phyloP scores from a whole-genome alignment of 345 rosid genomes.

The Atalantia buxifolia region DNA sequence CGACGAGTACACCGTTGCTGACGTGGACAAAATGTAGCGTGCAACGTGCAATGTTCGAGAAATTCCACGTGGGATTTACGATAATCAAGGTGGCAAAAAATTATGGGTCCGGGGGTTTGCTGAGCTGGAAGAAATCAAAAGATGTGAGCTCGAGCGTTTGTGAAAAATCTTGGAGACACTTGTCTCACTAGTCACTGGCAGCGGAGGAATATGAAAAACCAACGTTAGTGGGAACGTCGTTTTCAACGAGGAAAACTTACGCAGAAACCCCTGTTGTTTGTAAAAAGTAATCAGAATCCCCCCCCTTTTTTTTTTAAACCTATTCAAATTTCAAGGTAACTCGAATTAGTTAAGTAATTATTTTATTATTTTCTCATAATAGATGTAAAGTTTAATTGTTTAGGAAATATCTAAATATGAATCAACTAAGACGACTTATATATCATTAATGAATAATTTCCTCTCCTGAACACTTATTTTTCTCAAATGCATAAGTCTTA shows the following conservation, averaged over 20 bases:
- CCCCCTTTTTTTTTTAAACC: too few species aligned
- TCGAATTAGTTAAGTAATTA: too few species aligned
- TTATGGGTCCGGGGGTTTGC: slow-evolving; percentile 10
- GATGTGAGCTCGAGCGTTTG: slow-evolving; percentile 16
- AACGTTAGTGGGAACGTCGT: background rate
- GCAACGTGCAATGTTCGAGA: slow-evolving; percentile 13
- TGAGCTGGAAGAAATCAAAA: slow-evolving; percentile 53
- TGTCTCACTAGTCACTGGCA: background rate
- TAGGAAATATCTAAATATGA: too few species aligned
- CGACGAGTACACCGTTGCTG: slow-evolving; percentile 20
- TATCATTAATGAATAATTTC: too few species aligned
- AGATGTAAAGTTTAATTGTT: too few species aligned
- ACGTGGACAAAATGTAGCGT: slow-evolving; percentile 53
- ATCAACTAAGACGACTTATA: too few species aligned
- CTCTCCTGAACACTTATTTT: too few species aligned
- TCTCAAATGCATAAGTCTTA: too few species aligned
- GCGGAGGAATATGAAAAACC: background rate
- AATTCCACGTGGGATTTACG: slow-evolving; percentile 30
- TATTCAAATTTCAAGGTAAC: too few species aligned
- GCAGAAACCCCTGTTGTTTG: too few species aligned
- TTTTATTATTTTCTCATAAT: too few species aligned
- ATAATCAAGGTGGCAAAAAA: slow-evolving; percentile 28
- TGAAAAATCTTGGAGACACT: slow-evolving; percentile 17
- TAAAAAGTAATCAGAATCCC: too few species aligned
- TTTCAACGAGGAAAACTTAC: background rate